Conservation (phyloP, 176 grass and related monocot genomes). For the Themeda triandra region DNA sequence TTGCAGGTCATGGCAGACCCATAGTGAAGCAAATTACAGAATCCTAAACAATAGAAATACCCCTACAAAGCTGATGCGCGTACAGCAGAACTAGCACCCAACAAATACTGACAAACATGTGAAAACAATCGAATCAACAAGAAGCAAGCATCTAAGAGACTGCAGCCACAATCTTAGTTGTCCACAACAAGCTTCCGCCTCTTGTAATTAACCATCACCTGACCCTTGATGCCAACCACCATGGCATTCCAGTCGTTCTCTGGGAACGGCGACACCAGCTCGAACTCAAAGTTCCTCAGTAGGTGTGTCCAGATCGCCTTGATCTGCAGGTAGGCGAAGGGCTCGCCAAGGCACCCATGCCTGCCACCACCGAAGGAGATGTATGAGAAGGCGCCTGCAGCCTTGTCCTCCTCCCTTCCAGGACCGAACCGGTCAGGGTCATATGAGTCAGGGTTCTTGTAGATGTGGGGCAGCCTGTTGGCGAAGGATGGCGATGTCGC, state of each 20-base stretch:
- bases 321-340: conserved; percentile 93
- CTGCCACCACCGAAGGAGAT: conserved; percentile 89
- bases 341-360: conserved; percentile 89
- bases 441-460: conserved; percentile 75
- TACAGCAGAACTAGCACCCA: conserved; percentile 22
- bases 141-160: conserved; percentile 15
- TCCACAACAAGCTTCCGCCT: conserved; percentile 66
- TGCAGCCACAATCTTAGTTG: conserved; percentile 24
- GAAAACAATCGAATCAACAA: neutral
- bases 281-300: conserved; percentile 94
- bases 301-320: conserved; percentile 94
- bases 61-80: neutral
- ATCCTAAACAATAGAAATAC: conserved; percentile 33
- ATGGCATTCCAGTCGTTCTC: conserved; percentile 93
- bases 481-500: conserved; percentile 86
- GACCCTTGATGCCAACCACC: conserved; percentile 84
- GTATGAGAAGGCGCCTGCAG: conserved; percentile 84
- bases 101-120: conserved; percentile 32
- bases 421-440: conserved; percentile 72
- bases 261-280: conserved; percentile 84
- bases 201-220: conserved; percentile 91
- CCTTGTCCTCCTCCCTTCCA: conserved; percentile 92
- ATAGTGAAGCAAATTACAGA: conserved; percentile 36
- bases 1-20: neutral
- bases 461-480: conserved; percentile 86